Conservation (phyloP, 2,329 filamentous ascomycete species). For the Aspergillus costaricaensis region DNA sequence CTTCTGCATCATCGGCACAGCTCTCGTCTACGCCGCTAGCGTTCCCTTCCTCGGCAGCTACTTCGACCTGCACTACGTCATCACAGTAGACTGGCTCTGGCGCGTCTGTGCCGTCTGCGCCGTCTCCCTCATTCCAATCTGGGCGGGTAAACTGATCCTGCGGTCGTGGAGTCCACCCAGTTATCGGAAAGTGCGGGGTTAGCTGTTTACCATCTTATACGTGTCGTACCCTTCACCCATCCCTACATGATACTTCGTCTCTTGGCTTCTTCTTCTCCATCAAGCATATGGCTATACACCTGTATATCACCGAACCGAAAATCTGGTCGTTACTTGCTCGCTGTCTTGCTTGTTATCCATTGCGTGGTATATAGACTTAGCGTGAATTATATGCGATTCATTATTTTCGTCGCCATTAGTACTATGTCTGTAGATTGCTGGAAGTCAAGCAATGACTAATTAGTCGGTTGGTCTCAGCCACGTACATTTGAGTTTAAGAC, state of each 20-base stretch:
- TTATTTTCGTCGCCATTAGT: neutral
- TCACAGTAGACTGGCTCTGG: slow-evolving; percentile 84
- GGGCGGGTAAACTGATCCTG: slow-evolving; percentile 80
- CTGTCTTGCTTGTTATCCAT: neutral
- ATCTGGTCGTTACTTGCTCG: neutral
- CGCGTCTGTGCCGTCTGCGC: slow-evolving; percentile 76
- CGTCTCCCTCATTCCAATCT: slow-evolving; percentile 82
- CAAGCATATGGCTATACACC: neutral
- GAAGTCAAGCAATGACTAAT: neutral
- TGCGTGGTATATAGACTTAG: slow-evolving; percentile 2
- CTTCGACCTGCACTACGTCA: slow-evolving; percentile 79
- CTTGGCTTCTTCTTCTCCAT: neutral
- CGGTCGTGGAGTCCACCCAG: slow-evolving; percentile 86
- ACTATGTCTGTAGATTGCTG: no score
- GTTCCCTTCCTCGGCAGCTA: slow-evolving; percentile 88
- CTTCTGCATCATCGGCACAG: slow-evolving; percentile 77
- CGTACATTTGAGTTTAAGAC: neutral
- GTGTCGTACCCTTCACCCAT: neutral
- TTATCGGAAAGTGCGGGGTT: slow-evolving; percentile 78
- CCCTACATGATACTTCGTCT: neutral
- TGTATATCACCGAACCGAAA: neutral
- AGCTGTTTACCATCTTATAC: slow-evolving; percentile 3
- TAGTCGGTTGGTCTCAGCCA: neutral
- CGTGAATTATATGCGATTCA: neutral
- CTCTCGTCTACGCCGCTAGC: slow-evolving; percentile 74